A percentile compares a stretch with the other conserved stretches of the same genome.
phyloP scores from a whole-genome alignment of 2,329 filamentous ascomycete species.

The Beauveria varroae region DNA sequence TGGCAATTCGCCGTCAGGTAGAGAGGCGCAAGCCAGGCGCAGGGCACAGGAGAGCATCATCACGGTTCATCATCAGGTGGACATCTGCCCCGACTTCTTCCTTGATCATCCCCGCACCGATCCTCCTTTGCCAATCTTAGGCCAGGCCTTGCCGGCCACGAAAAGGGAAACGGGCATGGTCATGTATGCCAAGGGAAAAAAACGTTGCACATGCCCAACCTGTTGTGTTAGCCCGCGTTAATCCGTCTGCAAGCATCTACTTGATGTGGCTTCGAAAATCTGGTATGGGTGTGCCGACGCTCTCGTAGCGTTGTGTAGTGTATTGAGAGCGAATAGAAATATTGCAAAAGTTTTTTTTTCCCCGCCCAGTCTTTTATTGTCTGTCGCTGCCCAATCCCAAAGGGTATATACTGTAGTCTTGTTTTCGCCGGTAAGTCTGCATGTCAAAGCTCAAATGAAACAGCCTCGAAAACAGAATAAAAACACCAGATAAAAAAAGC shows the following conservation, averaged over 20 bases:
- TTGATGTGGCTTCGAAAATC: background rate
- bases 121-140: background rate
- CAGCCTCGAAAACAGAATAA: background rate
- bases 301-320: background rate
- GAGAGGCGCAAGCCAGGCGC: too few species aligned
- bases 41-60: too few species aligned
- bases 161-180: background rate
- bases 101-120: background rate
- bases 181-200: background rate
- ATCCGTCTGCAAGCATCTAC: background rate
- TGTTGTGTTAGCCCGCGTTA: background rate
- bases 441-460: background rate
- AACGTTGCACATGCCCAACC: background rate
- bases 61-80: background rate
- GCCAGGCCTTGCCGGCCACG: background rate
- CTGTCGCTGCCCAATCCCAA: background rate
- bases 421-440: background rate
- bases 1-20: too few species aligned
- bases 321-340: background rate
- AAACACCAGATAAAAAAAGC: constrained; percentile 1
- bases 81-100: constrained; percentile 5
- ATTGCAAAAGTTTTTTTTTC: background rate
- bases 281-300: background rate
- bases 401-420: constrained; percentile 3
- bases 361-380: background rate